Evolutionary conservation across 2,329 filamentous ascomycete species (phyloP).

Genomic region (Polychaeton citri): DNA sequence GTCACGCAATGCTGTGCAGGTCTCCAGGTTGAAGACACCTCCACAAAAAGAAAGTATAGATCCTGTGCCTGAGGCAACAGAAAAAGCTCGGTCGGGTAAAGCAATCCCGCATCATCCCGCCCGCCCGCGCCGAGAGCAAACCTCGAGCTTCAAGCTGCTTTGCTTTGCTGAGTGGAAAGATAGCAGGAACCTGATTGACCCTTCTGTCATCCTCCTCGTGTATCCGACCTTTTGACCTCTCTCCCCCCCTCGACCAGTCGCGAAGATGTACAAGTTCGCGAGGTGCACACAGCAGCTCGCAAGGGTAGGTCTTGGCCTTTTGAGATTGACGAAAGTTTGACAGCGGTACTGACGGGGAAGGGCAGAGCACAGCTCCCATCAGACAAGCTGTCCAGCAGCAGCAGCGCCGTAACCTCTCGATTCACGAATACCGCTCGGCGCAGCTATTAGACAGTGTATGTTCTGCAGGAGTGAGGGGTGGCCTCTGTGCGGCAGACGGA

Average conservation of each 20-base stretch:
- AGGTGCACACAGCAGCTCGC: constrained; percentile 51
- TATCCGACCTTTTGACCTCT: background rate
- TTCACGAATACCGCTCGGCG: constrained; percentile 96
- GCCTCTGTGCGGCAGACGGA: too few species aligned
- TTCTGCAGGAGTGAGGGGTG: too few species aligned
- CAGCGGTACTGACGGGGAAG: too few species aligned
- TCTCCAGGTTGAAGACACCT: too few species aligned
- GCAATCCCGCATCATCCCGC: background rate
- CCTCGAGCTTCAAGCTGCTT: background rate
- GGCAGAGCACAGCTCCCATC: constrained; percentile 24
- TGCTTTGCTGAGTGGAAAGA: background rate
- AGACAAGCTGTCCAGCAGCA: constrained; percentile 41
- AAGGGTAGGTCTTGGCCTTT: too few species aligned
- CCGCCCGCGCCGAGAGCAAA: background rate
- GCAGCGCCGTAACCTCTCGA: constrained; percentile 80
- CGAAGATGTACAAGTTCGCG: constrained; percentile 71
- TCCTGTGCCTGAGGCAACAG: too few species aligned
- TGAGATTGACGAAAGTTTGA: too few species aligned
- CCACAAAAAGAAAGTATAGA: too few species aligned
- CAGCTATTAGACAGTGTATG: constrained; percentile 63
- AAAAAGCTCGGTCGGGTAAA: too few species aligned
- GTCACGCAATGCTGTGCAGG: too few species aligned
- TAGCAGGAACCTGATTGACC: background rate
- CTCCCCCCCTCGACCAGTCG: constrained; percentile 1
- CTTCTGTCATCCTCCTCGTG: background rate